A percentile compares a stretch with the other conserved stretches of the same genome.
phyloP scores from a whole-genome alignment of 2,329 filamentous ascomycete species.

The Phaeosphaeriaceae sp. region DNA sequence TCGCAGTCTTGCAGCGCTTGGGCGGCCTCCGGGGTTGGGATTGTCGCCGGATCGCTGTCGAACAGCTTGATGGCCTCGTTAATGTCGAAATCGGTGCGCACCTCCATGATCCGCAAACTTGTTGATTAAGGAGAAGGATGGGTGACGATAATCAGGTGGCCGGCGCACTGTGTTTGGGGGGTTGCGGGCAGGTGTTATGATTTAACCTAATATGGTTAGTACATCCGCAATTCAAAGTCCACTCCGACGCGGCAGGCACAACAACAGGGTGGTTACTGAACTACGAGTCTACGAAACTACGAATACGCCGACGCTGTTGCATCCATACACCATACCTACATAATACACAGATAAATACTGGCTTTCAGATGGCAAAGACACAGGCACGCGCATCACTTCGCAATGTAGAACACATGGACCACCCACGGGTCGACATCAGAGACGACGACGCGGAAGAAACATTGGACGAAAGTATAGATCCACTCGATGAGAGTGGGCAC shows the following conservation, averaged over 20 bases:
- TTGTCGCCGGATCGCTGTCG: constrained; percentile 86
- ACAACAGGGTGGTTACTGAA: no score
- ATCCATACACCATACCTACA: no score
- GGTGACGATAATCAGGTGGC: constrained; percentile 20
- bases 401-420: constrained; percentile 33
- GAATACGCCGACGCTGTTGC: no score
- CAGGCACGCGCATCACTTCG: constrained; percentile 38
- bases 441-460: constrained; percentile 49
- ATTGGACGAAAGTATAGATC: constrained; percentile 57
- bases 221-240: constrained; percentile 6
- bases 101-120: constrained; percentile 64
- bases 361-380: constrained; percentile 28
- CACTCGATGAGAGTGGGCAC: constrained; percentile 57
- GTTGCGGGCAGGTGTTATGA: constrained; percentile 21
- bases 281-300: no score
- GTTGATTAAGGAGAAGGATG: constrained; percentile 13
- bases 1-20: constrained; percentile 86
- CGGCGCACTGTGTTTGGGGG: constrained; percentile 10
- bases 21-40: constrained; percentile 86
- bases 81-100: constrained; percentile 82
- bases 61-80: constrained; percentile 97
- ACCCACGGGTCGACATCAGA: constrained; percentile 36
- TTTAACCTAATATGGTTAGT: constrained; percentile 25
- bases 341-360: constrained; percentile 13
- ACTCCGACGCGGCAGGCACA: constrained; percentile 16